These are phyloP conservation scores for Prunella vulgaris DNA, from an alignment of 257 asterid genomes.

Conservation along the genomic window DNA sequence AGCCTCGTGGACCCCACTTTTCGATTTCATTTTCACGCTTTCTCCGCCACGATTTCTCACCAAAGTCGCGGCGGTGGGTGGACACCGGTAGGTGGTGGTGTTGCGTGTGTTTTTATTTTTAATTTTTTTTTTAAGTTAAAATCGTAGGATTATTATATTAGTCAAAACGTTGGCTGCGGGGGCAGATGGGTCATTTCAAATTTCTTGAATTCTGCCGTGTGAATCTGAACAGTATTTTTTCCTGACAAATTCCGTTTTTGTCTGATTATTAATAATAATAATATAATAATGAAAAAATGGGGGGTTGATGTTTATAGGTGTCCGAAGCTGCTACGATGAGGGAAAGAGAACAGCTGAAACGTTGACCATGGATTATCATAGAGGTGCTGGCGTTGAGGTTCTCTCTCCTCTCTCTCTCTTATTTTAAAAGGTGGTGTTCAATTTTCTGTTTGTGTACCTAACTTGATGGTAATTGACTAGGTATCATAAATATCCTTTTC, in stretches of 20 bases:
- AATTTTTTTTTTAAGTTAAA: no score
- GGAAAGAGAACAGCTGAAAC: conserved; percentile 99
- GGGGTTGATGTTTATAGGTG: conserved; percentile 55
- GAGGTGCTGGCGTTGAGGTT: conserved; percentile 97
- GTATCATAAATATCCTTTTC: neutral
- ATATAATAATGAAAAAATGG: neutral
- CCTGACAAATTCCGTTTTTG: conserved; percentile 7
- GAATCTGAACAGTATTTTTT: conserved; percentile 13
- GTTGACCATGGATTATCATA: conserved; percentile 96
- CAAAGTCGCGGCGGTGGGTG: conserved; percentile 24
- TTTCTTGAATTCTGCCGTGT: neutral
- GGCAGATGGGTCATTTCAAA: conserved; percentile 23
- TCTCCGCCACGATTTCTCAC: neutral
- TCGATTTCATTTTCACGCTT: no score
- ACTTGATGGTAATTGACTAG: neutral
- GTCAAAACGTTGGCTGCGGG: conserved; percentile 17
- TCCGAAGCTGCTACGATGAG: conserved; percentile 96
- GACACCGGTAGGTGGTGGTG: conserved; percentile 16
- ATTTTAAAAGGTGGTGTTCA: neutral
- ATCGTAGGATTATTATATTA: no score
- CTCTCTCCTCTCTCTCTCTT: neutral
- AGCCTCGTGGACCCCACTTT: conserved; percentile 6
- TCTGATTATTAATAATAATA: conserved; percentile 9
- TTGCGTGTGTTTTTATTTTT: neutral
- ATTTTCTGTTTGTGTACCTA: neutral